A percentile compares a stretch with the other conserved stretches of the same genome.
These are phyloP conservation scores for Streptanthus diversifolius DNA, from an alignment of 345 rosid species.

Conservation along the genomic window DNA sequence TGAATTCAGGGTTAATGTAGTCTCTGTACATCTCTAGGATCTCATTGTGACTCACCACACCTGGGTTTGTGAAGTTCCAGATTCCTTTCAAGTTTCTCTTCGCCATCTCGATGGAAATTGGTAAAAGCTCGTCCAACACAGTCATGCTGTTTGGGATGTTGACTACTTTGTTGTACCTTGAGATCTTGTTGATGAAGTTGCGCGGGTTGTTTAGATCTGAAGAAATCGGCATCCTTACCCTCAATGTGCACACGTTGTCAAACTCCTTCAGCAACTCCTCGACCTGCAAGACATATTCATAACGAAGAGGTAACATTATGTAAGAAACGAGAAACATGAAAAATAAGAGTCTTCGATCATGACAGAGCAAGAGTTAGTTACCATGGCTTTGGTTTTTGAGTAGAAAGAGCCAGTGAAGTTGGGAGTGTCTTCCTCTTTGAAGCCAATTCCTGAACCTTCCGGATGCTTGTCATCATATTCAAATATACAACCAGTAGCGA, in stretches of 20 bases:
- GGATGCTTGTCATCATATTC: slow-evolving; percentile 66
- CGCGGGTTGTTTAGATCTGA: slow-evolving; percentile 69
- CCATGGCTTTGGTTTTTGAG: slow-evolving; percentile 85
- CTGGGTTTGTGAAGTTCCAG: slow-evolving; percentile 83
- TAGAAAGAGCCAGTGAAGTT: slow-evolving; percentile 76
- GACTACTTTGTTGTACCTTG: slow-evolving; percentile 67
- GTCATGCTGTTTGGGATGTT: slow-evolving; percentile 86
- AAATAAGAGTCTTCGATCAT: neutral
- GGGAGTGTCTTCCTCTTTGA: slow-evolving; percentile 66
- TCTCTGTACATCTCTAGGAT: slow-evolving; percentile 70
- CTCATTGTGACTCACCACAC: slow-evolving; percentile 77
- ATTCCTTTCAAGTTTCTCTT: slow-evolving; percentile 66
- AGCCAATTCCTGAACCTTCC: slow-evolving; percentile 59
- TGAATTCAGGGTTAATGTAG: slow-evolving; percentile 55
- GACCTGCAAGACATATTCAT: slow-evolving; percentile 42
- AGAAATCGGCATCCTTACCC: slow-evolving; percentile 79
- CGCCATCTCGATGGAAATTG: slow-evolving; percentile 76
- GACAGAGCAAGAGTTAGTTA: slow-evolving; percentile 17
- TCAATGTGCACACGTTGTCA: slow-evolving; percentile 66
- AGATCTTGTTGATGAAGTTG: slow-evolving; percentile 70
- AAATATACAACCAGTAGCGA: slow-evolving; percentile 79
- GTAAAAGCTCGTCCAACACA: slow-evolving; percentile 66
- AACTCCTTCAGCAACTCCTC: slow-evolving; percentile 66
- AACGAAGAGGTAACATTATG: neutral
- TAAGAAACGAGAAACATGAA: neutral